Evolutionary conservation across 768 basidiomycete genomes (phyloP), one percentile per base, ranked within the genome.

Genomic region (Boletellus sp.): DNA sequence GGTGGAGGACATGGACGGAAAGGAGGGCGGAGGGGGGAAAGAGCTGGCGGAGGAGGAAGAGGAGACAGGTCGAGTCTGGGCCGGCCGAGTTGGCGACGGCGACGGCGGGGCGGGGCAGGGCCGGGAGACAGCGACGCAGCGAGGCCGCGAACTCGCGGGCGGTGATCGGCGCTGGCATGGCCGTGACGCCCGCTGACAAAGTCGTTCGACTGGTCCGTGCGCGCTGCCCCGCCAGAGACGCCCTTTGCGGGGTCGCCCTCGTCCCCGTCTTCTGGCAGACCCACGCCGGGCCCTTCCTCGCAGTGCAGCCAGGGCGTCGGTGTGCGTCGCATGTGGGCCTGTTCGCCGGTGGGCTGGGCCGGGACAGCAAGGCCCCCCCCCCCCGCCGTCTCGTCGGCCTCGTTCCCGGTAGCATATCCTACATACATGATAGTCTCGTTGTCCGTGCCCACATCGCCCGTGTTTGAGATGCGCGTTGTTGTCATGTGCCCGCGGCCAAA

Each of bases 1-100:
- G 63, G 69, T 93, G 90, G 57, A 85, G 74, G 45, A 92, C 74
- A 51, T 84, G 79, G 7, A 91, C 33, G 1, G 89, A 87, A 6
- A 82, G 52, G 19, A 64, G 58, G 6, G 55, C 50, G 5, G 83
- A 69, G 66, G 37, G 54, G 33, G n/a, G 52, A 32, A 49, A 55
- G 23, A 77, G 64, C 22, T 72, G 71, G 34, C 79, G 61, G 33
- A 91, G 69, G 13, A 92, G 77, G 58, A 81, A 89, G 15, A 91
- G 72, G 6, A 93, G 73, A 63, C 86, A 88, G 0, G 84, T 81
- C 3, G 90, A 93, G 65, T 93, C 90, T 10, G 89, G 80, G 2
- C 90, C 90, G 7, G 86, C 90, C 11, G 90, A 92, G 64, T 83
- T 84, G 19, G 85, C 89, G 38, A 91, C 77, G 32, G 78, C 90